Percentiles rank a stretch among this genome's conserved stretches.
Evolutionary conservation across 257 asterid genomes (phyloP).

Genomic region (Solanum corneliomulleri): DNA sequence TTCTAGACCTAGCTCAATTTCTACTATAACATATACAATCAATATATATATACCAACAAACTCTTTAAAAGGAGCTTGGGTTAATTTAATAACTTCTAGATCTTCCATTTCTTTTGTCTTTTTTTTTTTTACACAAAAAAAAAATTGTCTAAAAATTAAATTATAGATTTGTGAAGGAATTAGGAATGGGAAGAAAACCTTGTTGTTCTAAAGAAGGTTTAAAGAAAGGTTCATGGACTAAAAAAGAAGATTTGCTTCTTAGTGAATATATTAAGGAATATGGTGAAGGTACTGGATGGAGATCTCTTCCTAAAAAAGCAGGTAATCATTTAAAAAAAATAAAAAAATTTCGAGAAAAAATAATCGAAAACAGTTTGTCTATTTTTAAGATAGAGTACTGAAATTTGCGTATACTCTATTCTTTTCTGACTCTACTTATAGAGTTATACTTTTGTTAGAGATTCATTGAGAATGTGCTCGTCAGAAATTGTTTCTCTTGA

Average conservation of each 20-base stretch:
- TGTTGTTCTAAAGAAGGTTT: not conserved
- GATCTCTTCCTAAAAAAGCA: not conserved
- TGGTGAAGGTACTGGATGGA: not conserved
- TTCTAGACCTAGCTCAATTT: not conserved
- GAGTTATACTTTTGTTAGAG: too few species aligned
- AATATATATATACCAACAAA: not conserved
- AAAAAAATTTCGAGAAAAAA: too few species aligned
- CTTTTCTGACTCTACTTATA: too few species aligned
- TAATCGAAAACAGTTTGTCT: too few species aligned
- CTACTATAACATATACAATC: not conserved
- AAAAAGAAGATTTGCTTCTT: not conserved
- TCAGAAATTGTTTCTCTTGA: too few species aligned
- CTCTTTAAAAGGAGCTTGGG: not conserved
- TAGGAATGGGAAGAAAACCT: not conserved
- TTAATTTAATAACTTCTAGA: not conserved
- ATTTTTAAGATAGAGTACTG: too few species aligned
- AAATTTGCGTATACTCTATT: rapidly evolving
- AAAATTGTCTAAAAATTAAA: not conserved
- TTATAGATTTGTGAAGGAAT: not conserved
- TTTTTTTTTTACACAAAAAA: not conserved
- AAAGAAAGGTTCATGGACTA: not conserved
- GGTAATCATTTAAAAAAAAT: not conserved
- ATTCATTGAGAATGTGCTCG: too few species aligned
- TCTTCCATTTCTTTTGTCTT: not conserved
- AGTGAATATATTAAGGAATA: not conserved